Evolutionary conservation across 495 filamentous ascomycete species (phyloP).

Genomic region (Talaromyces wortmannii): DNA sequence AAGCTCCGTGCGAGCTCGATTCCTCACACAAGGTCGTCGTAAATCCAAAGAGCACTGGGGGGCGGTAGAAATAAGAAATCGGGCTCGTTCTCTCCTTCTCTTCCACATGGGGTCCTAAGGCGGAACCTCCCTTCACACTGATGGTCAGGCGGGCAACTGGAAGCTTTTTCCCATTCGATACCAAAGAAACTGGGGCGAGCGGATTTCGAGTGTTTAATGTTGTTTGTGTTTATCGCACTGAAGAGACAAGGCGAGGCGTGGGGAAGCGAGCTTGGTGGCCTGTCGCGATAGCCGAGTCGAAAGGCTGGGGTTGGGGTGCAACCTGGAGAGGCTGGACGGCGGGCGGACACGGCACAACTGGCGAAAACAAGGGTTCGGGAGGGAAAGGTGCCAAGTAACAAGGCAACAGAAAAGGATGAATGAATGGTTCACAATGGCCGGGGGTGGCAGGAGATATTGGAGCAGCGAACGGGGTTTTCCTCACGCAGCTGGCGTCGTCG

Average conservation of each 20-base stretch:
- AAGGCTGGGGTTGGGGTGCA: not conserved
- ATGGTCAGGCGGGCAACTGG: not conserved
- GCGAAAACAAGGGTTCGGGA: not conserved
- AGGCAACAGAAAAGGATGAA: not conserved
- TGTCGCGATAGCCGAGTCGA: not conserved
- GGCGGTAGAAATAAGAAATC: constrained; percentile 32
- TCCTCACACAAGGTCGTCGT: constrained; percentile 5
- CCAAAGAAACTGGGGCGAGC: not conserved
- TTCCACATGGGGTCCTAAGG: constrained; percentile 41
- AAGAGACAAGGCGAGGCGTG: too few relatives aligned
- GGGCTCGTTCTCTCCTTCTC: constrained; percentile 44
- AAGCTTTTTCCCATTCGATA: not conserved
- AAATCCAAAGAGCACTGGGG: constrained; percentile 15
- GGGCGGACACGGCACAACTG: not conserved
- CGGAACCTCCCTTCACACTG: constrained; percentile 21
- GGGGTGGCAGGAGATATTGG: too few relatives aligned
- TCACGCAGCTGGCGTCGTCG: not conserved
- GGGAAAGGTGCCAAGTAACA: not conserved
- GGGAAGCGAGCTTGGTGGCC: not conserved
- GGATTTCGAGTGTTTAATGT: too few relatives aligned
- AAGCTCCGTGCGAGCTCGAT: constrained; percentile 13
- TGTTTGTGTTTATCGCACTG: too few relatives aligned
- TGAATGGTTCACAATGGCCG: not conserved
- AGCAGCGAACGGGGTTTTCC: not conserved
- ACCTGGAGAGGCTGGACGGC: not conserved